Percentiles rank a stretch among this genome's conserved stretches.
phyloP scores from a whole-genome alignment of 208 protist species.

The Leptomonas seymouri region DNA sequence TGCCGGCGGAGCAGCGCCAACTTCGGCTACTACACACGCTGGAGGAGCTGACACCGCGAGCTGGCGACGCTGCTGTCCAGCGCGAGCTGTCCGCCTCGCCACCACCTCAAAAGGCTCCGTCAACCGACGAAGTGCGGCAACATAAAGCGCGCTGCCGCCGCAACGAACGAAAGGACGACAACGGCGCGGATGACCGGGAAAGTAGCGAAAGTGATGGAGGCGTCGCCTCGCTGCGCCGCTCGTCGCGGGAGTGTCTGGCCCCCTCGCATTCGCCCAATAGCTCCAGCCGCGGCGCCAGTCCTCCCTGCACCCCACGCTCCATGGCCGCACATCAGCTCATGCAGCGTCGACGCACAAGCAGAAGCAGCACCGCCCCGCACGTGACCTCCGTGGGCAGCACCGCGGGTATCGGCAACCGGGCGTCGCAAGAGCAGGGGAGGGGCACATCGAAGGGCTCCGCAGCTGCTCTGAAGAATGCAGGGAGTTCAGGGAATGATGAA shows the following conservation, averaged over 20 bases:
- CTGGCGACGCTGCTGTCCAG: neutral
- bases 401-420: too few species aligned
- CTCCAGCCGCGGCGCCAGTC: constrained; percentile 20
- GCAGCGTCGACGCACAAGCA: constrained; percentile 31
- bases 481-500: neutral
- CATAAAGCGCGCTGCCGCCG: neutral
- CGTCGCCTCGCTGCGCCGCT: neutral
- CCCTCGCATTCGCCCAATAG: constrained; percentile 24
- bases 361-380: constrained; percentile 35
- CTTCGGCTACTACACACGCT: constrained; percentile 26
- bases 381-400: constrained; percentile 15
- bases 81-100: neutral
- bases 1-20: constrained; percentile 32
- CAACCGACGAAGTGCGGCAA: neutral
- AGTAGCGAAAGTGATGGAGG: neutral
- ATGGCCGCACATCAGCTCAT: constrained; percentile 39
- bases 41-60: neutral
- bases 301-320: constrained; percentile 30
- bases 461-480: neutral
- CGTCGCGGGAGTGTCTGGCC: neutral
- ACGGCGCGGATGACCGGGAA: neutral
- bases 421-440: neutral
- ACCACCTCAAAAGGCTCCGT: neutral
- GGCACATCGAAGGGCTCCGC: neutral
- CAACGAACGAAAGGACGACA: neutral